These are phyloP conservation scores for Chlorella sp. DNA, from an alignment of 139 green algal genomes.

Conservation along the genomic window DNA sequence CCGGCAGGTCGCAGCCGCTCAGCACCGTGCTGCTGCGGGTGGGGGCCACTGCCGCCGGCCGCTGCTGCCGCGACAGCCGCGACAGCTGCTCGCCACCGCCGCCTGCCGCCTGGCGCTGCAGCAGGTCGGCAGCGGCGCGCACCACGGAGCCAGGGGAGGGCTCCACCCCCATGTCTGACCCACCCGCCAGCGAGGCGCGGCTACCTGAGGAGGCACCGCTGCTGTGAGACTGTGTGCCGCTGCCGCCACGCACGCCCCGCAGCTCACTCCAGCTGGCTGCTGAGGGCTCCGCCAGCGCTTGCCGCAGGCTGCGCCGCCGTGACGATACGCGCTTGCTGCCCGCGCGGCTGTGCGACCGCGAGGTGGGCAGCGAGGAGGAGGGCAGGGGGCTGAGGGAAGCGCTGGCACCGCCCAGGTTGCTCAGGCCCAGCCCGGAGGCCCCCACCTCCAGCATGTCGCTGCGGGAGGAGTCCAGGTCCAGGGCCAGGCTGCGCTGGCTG, in stretches of 20 bases:
- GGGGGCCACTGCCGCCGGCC: neutral
- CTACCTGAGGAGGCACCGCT: too few species aligned
- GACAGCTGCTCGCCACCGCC: neutral
- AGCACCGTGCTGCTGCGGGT: neutral
- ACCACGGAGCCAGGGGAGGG: neutral
- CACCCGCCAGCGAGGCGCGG: constrained; percentile 25
- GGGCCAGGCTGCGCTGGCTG: constrained; percentile 44
- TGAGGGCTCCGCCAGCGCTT: constrained; percentile 29
- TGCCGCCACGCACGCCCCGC: too few species aligned
- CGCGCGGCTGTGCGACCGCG: constrained; percentile 8
- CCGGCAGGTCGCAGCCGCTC: neutral
- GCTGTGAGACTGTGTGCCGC: too few species aligned
- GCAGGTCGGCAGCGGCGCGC: constrained; percentile 14
- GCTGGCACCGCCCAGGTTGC: neutral
- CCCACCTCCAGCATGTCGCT: constrained; percentile 15
- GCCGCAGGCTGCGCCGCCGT: constrained; percentile 35
- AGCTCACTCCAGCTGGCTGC: constrained; percentile 4
- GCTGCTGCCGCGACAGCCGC: neutral
- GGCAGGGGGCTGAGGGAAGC: constrained; percentile 3
- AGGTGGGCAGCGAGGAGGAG: constrained; percentile 13
- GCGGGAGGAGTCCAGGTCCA: constrained; percentile 46
- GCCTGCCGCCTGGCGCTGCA: neutral
- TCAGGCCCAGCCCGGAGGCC: neutral
- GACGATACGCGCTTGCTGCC: neutral
- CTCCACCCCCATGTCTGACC: constrained; percentile 3